A percentile compares a stretch with the other conserved stretches of the same genome.
Conservation (phyloP, 176 grass and related monocot genomes). For the Paspalum vaginatum region DNA sequence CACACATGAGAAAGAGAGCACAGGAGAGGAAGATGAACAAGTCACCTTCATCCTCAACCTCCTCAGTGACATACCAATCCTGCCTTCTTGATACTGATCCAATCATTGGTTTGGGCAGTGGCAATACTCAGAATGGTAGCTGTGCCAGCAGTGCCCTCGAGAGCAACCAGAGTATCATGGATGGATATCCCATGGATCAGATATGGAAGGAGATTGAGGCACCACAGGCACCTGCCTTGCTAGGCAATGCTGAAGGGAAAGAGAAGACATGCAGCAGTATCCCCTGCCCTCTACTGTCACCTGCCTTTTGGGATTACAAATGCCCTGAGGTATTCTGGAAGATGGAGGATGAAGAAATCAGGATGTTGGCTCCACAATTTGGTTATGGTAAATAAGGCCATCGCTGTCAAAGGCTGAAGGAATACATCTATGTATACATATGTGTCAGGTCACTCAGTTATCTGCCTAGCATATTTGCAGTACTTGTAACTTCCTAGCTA, state of each 20-base stretch:
- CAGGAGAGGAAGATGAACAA: slow-evolving; percentile 61
- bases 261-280: slow-evolving; percentile 28
- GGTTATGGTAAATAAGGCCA: slow-evolving; percentile 34
- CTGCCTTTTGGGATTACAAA: slow-evolving; percentile 40
- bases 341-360: slow-evolving; percentile 54
- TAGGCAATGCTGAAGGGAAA: slow-evolving; percentile 33
- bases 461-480: slow-evolving; percentile 26
- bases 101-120: slow-evolving; percentile 6
- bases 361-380: slow-evolving; percentile 49
- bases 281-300: slow-evolving; percentile 34
- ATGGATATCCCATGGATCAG: slow-evolving; percentile 78
- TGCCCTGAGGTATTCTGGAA: slow-evolving; percentile 56
- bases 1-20: slow-evolving; percentile 93
- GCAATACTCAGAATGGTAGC: slow-evolving; percentile 19
- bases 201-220: slow-evolving; percentile 80
- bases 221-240: slow-evolving; percentile 28
- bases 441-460: slow-evolving; percentile 37
- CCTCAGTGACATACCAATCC: slow-evolving; percentile 60
- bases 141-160: slow-evolving; percentile 38
- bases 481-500: slow-evolving; percentile 17
- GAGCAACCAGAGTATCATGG: slow-evolving; percentile 37
- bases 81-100: slow-evolving; percentile 31
- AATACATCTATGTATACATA: slow-evolving; percentile 13
- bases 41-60: slow-evolving; percentile 60
- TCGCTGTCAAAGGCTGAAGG: slow-evolving; percentile 44